These are phyloP conservation scores for Phaffia australis DNA, from an alignment of 768 basidiomycete species.

Conservation along the genomic window DNA sequence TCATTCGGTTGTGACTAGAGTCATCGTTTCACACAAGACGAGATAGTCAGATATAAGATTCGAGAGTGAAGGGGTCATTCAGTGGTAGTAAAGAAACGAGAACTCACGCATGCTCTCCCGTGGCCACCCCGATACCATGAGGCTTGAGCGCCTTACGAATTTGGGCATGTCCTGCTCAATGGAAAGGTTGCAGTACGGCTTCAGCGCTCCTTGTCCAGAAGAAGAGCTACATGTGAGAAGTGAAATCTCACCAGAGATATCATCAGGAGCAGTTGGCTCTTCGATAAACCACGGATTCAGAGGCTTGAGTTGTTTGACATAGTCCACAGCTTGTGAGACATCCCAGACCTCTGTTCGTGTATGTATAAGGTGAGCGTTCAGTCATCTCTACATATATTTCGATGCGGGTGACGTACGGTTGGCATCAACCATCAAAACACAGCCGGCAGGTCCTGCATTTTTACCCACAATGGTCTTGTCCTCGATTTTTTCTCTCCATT, in stretches of 20 bases:
- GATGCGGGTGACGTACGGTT: slow-evolving; percentile 51
- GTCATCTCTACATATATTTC: background rate
- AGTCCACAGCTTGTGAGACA: slow-evolving; percentile 82
- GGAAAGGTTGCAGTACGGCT: background rate
- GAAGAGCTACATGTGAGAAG: background rate
- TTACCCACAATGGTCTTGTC: slow-evolving; percentile 20
- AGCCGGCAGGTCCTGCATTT: slow-evolving; percentile 59
- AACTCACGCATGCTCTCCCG: slow-evolving; percentile 67
- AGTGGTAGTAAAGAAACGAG: no score
- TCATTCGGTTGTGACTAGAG: slow-evolving; percentile 61
- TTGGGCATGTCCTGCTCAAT: slow-evolving; percentile 30
- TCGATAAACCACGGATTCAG: slow-evolving; percentile 81
- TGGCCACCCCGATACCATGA: slow-evolving; percentile 77
- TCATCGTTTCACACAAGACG: background rate
- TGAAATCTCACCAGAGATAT: slow-evolving; percentile 52
- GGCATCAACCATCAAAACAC: slow-evolving; percentile 92
- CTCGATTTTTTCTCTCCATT: slow-evolving; percentile 19
- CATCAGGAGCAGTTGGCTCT: slow-evolving; percentile 85
- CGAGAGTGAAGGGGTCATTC: background rate
- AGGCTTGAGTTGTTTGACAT: slow-evolving; percentile 63
- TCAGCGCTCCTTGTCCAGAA: background rate
- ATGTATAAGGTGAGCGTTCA: background rate
- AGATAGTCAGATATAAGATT: background rate
- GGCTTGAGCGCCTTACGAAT: slow-evolving; percentile 62
- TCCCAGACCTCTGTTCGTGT: slow-evolving; percentile 56